Evolutionary conservation across 2,329 filamentous ascomycete genomes (phyloP), one percentile per base, ranked within the genome.

Genomic region (Xylariaceae sp.): DNA sequence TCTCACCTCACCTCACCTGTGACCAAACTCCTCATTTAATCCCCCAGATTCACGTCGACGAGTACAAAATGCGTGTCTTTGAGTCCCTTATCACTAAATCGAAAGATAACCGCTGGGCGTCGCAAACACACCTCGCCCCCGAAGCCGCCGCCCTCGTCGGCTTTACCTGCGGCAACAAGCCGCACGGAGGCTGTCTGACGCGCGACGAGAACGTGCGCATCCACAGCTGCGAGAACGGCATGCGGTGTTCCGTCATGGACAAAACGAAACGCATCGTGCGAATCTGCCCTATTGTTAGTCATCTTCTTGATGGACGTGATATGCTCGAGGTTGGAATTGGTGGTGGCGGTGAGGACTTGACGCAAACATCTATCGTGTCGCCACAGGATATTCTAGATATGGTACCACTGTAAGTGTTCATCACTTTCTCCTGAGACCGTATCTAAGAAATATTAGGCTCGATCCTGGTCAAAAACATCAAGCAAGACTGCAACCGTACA

Each of bases 191-290:
- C 2, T 94, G 88, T 68, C 75, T 97, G 30, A 95, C 89, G 0
- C 76, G 76, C 0, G 77, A 87, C 23, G 72, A 81, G 23, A 75
- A 77, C 17, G 85, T 84, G 0, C 84, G 88, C 1, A 78, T 97
- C 5, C 93, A 97, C 72, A 95, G 90, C 68, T 97, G 93, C 66
- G 92, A 96, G 68, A 87, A 84, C 63, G 89, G 86, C 0, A 83
- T 82, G 60, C 78, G 80, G 18, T 91, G 88, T 65, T 68, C 75
- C 0, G 75, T 79, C 0, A 77, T 76, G 52, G 71, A 30, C 3
- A 30, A 69, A 65, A 78, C 70, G 5, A 71, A 74, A 1, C 78
- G 81, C 0, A 81, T 89, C 0, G 87, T 97, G 5, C 87, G 83
- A 69, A 93, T 97, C 56, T 84, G 84, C 5, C 92, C 92, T 0